phyloP scores from a whole-genome alignment of 192 early-diverging fungal species.

The Coemansia javaensis region DNA sequence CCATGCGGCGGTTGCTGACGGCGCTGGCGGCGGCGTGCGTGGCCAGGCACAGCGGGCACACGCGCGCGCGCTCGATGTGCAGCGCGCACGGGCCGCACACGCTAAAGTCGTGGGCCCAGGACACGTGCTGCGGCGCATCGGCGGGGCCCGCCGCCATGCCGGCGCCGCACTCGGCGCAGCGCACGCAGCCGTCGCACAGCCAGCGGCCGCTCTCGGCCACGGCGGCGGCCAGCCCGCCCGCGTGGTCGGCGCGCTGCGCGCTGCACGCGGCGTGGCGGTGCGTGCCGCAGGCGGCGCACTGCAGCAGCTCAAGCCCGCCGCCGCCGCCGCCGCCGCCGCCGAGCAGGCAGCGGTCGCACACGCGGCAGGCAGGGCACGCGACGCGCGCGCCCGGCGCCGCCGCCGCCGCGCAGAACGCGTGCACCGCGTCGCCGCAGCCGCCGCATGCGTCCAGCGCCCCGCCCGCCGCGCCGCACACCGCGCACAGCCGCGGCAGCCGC shows the following conservation, averaged over 20 bases:
- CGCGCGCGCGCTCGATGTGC: constrained; percentile 49
- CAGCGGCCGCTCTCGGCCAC: constrained; percentile 24
- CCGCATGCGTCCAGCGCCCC: constrained; percentile 22
- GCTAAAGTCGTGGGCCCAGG: constrained; percentile 50
- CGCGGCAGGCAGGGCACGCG: constrained; percentile 34
- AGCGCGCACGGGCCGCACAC: constrained; percentile 53
- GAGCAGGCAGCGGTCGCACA: constrained; percentile 25
- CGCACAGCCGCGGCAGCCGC: constrained; percentile 9
- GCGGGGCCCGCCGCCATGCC: no score
- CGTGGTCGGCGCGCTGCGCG: constrained; percentile 10
- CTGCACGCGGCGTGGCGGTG: constrained; percentile 33
- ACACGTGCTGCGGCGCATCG: constrained; percentile 3
- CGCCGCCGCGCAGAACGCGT: constrained; percentile 38
- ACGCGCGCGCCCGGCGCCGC: not conserved
- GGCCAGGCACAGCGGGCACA: constrained; percentile 56
- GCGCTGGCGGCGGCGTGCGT: constrained; percentile 48
- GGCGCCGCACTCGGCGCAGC: constrained; percentile 45
- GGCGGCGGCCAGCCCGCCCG: constrained; percentile 4
- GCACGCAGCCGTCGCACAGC: constrained; percentile 40
- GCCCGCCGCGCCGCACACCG: constrained; percentile 27
- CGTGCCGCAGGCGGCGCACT: constrained; percentile 34
- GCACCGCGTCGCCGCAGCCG: constrained; percentile 52
- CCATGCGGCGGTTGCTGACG: constrained; percentile 55
- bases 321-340: not conserved
- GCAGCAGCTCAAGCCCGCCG: constrained; percentile 20